These are phyloP conservation scores for Erigeron canadensis DNA, from an alignment of 129 eudicot genomes.

Conservation along the genomic window DNA sequence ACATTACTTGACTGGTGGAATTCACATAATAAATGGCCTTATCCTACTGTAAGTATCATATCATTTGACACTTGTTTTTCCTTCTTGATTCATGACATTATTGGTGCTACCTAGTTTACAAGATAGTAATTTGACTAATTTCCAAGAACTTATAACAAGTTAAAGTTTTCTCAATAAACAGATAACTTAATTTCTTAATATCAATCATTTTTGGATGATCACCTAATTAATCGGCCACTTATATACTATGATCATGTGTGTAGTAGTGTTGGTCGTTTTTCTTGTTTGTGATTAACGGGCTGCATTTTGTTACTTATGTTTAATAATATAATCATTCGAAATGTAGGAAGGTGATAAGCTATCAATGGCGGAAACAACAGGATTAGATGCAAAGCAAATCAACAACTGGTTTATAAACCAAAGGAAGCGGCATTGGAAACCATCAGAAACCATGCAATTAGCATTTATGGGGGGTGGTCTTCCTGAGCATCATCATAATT, in stretches of 20 bases:
- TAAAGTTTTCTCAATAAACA: too few relatives aligned
- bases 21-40: slow-evolving; percentile 86
- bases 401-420: slow-evolving; percentile 94
- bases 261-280: too few relatives aligned
- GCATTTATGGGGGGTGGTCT: slow-evolving; percentile 73
- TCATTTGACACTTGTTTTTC: background rate
- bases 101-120: too few relatives aligned
- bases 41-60: slow-evolving; percentile 69
- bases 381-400: slow-evolving; percentile 83
- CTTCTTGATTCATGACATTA: background rate
- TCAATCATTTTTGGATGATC: too few relatives aligned
- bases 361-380: slow-evolving; percentile 67
- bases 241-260: too few relatives aligned
- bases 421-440: slow-evolving; percentile 90
- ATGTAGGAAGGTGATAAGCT: slow-evolving; percentile 81
- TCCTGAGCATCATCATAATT: slow-evolving; percentile 53
- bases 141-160: too few relatives aligned
- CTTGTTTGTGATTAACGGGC: background rate
- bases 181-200: too few relatives aligned
- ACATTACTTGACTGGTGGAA: slow-evolving; percentile 88
- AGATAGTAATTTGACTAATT: too few relatives aligned
- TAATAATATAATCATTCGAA: background rate
- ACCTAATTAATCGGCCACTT: too few relatives aligned
- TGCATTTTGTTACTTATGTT: background rate
- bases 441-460: slow-evolving; percentile 78